Percentiles rank a stretch among this genome's conserved stretches.
phyloP scores from a whole-genome alignment of 2,329 filamentous ascomycete species.

The Claviceps fusiformis region DNA sequence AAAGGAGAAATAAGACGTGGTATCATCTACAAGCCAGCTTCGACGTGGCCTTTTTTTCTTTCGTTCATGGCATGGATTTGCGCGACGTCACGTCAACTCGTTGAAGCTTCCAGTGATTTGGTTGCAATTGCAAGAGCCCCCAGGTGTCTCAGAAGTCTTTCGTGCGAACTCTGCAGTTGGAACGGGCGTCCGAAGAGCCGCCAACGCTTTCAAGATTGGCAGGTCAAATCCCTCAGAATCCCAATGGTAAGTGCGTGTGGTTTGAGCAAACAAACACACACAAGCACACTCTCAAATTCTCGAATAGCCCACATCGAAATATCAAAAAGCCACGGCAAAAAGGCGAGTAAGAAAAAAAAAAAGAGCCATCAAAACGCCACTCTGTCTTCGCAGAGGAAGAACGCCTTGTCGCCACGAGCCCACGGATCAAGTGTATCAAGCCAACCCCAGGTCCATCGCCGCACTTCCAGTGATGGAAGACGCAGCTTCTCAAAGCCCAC shows the following conservation, averaged over 20 bases:
- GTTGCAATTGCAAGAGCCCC: constrained; percentile 16
- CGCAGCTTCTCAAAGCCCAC: constrained; percentile 42
- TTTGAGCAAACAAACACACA: constrained; percentile 10
- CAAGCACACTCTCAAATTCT: constrained; percentile 5
- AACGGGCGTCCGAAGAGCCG: not conserved
- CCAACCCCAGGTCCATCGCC: constrained; percentile 44
- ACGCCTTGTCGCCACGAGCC: constrained; percentile 20
- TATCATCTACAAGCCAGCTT: not conserved
- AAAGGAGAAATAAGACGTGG: not conserved
- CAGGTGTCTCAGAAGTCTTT: constrained; percentile 19
- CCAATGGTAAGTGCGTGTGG: constrained; percentile 17
- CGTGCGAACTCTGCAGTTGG: constrained; percentile 1
- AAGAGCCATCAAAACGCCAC: constrained; percentile 16
- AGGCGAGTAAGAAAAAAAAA: constrained; percentile 13
- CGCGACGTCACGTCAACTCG: constrained; percentile 8
- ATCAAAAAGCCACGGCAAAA: constrained; percentile 17
- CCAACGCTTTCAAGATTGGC: constrained; percentile 11
- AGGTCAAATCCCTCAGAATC: constrained; percentile 28
- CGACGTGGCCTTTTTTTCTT: not conserved
- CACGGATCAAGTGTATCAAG: constrained; percentile 27
- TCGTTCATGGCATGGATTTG: constrained; percentile 1
- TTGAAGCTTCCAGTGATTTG: constrained; percentile 9
- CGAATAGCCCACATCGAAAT: constrained; percentile 13
- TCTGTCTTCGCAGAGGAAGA: constrained; percentile 5
- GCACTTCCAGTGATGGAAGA: constrained; percentile 28